Evolutionary conservation across 164 flowering plant genomes (phyloP), one percentile per base, ranked within the genome.

Genomic region (Paratinospora sagittata): DNA sequence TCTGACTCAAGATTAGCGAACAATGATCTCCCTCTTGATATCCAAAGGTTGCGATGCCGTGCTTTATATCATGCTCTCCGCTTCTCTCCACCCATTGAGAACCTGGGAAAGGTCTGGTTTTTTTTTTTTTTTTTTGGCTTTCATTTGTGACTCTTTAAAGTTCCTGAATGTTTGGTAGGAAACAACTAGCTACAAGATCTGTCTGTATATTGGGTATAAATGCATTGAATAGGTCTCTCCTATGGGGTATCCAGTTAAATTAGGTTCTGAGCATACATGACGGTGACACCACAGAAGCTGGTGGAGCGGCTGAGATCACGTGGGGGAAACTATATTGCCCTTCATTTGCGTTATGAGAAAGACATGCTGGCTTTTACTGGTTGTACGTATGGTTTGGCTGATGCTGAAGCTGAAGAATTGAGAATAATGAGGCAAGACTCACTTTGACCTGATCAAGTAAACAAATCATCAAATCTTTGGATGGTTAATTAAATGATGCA

Each of bases 341-440:
- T 95, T 79, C 99, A 95, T 78, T 79, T 92, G 65, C 82, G 99
- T 82, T 95, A 88, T 78, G 99, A 95, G 82, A 92, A 92, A 80
- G 98, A 95, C 78, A 92, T 95, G 98, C 80, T 95, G 5, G 81
- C 98, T 67, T 95, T 90, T 74, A 92, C 96, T 69, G 98, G 98
- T 63, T 95, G 98, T 73, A 84, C 92, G 13, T 84, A 86, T 81
- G 97, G 97, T 66, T 86, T 95, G 64, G 85, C 86, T 70, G 85
- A 86, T 43, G 80, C 75, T 16, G 97, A 95, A 83, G 83, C 97
- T 33, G 89, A 87, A 73, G 97, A 95, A 81, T 84, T 95, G 75
- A 81, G 81, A 71, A 78, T 87, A 69, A 83, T 95, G 90, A 88
- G 97, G 99, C 91, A 80, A 64, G 27, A 58, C n/a, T 49, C 3